phyloP scores from a whole-genome alignment of 1,284 basidiomycete species.

The Sparassis latifolia region DNA sequence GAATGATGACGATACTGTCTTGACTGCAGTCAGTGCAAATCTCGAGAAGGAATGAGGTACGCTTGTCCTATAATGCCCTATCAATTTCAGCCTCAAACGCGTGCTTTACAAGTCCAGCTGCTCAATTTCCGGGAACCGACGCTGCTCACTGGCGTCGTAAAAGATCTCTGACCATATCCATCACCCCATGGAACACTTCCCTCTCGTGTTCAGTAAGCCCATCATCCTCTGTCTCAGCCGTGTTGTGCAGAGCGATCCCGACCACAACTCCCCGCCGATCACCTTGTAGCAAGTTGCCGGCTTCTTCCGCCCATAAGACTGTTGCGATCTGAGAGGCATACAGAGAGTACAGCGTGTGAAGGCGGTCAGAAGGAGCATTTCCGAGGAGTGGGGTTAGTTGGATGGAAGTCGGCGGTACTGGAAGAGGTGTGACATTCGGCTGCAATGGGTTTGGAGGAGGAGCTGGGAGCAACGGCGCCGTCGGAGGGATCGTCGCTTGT shows the following conservation, averaged over 20 bases:
- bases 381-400: conserved; percentile 77
- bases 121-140: too few species aligned
- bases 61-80: too few species aligned
- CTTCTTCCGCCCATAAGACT: conserved; percentile 64
- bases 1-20: conserved; percentile 9
- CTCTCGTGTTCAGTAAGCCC: conserved; percentile 42
- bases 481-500: conserved; percentile 72
- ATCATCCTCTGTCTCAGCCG: conserved; percentile 26
- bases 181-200: conserved; percentile 56
- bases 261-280: conserved; percentile 54
- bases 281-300: conserved; percentile 30
- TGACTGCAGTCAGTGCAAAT: conserved; percentile 7
- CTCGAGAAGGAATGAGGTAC: conserved; percentile 4
- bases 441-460: conserved; percentile 30
- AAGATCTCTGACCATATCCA: conserved; percentile 56
- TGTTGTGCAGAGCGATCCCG: conserved; percentile 56
- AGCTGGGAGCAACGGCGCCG: conserved; percentile 48
- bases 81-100: too few species aligned
- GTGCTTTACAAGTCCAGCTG: too few species aligned
- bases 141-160: conserved; percentile 8
- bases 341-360: conserved; percentile 70
- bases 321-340: conserved; percentile 86
- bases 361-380: conserved; percentile 51
- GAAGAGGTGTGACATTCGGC: conserved; percentile 38
- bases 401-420: conserved; percentile 67